phyloP scores from a whole-genome alignment of 2,329 filamentous ascomycete species.

The Aspergillus sp. region DNA sequence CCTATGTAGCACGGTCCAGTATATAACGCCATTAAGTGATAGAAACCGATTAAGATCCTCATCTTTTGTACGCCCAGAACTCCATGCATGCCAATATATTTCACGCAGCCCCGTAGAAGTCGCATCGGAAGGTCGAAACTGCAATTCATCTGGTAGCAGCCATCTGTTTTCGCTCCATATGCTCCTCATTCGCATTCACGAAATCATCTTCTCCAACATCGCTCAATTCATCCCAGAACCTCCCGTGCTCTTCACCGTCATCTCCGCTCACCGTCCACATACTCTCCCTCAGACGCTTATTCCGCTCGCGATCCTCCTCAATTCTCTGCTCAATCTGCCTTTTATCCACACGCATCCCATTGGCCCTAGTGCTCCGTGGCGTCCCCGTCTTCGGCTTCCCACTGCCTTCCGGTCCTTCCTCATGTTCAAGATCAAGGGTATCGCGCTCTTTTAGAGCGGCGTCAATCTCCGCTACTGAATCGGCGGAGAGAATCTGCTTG shows the following conservation, averaged over 20 bases:
- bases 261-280: constrained; percentile 79
- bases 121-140: background rate
- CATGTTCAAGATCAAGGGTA: constrained; percentile 43
- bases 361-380: constrained; percentile 22
- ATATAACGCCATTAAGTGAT: too few species aligned
- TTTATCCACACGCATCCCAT: constrained; percentile 61
- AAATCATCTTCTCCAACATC: constrained; percentile 84
- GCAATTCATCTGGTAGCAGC: constrained; percentile 18
- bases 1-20: too few species aligned
- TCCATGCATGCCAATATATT: background rate
- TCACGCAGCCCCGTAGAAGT: background rate
- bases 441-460: constrained; percentile 76
- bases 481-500: constrained; percentile 65
- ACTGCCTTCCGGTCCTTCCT: constrained; percentile 22
- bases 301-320: constrained; percentile 90
- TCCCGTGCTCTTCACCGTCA: constrained; percentile 65
- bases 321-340: constrained; percentile 91
- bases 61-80: too few species aligned
- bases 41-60: too few species aligned
- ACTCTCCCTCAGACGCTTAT: constrained; percentile 83
- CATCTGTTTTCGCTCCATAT: constrained; percentile 46
- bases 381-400: constrained; percentile 21
- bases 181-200: constrained; percentile 68
- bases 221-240: constrained; percentile 79
- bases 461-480: constrained; percentile 73